phyloP scores from a whole-genome alignment of 495 filamentous ascomycete genomes.

The Beverwykella pulmonaria region DNA sequence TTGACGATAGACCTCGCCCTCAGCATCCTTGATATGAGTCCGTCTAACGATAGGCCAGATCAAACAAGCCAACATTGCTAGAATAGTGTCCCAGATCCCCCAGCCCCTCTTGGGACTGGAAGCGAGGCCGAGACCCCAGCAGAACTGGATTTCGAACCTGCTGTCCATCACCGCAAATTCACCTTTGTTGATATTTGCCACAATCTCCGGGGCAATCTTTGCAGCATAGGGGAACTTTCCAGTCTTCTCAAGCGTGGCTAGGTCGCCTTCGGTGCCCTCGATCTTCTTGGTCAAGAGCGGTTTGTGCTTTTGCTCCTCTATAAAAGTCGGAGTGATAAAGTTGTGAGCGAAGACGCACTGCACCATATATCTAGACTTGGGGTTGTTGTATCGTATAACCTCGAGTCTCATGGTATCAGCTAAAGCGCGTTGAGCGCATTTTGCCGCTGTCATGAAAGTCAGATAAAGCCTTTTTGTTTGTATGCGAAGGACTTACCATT shows the following conservation, averaged over 20 bases:
- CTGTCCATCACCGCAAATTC: constrained; percentile 18
- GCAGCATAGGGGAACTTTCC: constrained; percentile 22
- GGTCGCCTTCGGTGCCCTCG: constrained; percentile 39
- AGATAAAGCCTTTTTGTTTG: neutral
- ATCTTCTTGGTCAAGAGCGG: constrained; percentile 46
- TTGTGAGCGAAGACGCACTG: constrained; percentile 45
- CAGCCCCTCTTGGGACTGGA: constrained; percentile 12
- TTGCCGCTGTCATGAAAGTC: constrained; percentile 41
- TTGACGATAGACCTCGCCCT: constrained; percentile 5
- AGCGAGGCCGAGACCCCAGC: neutral
- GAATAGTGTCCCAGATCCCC: constrained; percentile 10
- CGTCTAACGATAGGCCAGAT: constrained; percentile 2
- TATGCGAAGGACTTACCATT: constrained; percentile 31
- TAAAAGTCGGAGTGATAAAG: constrained; percentile 40
- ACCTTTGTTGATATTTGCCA: constrained; percentile 3
- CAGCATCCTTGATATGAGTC: neutral
- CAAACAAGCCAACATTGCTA: constrained; percentile 10
- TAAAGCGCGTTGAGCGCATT: constrained; percentile 40
- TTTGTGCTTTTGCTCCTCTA: constrained; percentile 45
- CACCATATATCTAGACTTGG: constrained; percentile 20
- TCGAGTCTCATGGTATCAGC: constrained; percentile 50
- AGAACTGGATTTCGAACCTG: constrained; percentile 7
- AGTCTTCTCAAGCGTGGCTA: too few relatives aligned
- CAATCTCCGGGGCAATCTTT: constrained; percentile 16
- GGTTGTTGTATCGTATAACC: constrained; percentile 38